Evolutionary conservation across 176 grass and related monocot genomes (phyloP).

Genomic region (Themeda triandra): DNA sequence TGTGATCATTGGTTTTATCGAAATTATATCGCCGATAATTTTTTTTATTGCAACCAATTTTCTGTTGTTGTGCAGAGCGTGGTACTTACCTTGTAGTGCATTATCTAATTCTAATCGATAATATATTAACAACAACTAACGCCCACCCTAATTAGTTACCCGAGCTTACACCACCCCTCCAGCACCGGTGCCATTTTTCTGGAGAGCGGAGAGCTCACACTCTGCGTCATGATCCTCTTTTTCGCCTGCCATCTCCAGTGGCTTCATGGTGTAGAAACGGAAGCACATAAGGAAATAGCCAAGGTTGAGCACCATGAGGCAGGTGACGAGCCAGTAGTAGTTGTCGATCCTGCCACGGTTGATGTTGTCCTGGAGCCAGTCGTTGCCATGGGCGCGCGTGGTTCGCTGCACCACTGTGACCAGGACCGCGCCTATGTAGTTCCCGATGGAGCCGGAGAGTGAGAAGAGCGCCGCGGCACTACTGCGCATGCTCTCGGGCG

Average conservation of each 20-base stretch:
- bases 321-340: conserved; percentile 86
- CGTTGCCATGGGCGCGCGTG: conserved; percentile 36
- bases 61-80: too few species aligned
- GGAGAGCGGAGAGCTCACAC: too few species aligned
- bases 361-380: conserved; percentile 92
- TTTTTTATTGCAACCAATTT: too few species aligned
- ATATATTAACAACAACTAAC: too few species aligned
- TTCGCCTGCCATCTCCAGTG: neutral
- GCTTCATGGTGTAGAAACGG: conserved; percentile 66
- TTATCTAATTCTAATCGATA: too few species aligned
- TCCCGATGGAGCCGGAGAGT: conserved; percentile 55
- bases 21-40: too few species aligned
- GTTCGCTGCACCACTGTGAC: conserved; percentile 58
- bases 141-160: neutral
- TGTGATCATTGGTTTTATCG: too few species aligned
- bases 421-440: conserved; percentile 62
- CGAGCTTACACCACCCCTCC: neutral
- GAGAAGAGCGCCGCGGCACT: conserved; percentile 67
- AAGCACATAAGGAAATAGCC: conserved; percentile 61
- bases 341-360: conserved; percentile 62
- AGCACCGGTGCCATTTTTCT: too few species aligned
- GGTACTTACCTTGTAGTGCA: too few species aligned
- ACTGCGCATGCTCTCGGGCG: conserved; percentile 93
- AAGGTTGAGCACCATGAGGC: conserved; percentile 64
- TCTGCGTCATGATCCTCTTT: too few species aligned